Base-by-base conservation (phyloP, 768 basidiomycete species). In the Porphyrellus cyaneotinctus region DNA sequence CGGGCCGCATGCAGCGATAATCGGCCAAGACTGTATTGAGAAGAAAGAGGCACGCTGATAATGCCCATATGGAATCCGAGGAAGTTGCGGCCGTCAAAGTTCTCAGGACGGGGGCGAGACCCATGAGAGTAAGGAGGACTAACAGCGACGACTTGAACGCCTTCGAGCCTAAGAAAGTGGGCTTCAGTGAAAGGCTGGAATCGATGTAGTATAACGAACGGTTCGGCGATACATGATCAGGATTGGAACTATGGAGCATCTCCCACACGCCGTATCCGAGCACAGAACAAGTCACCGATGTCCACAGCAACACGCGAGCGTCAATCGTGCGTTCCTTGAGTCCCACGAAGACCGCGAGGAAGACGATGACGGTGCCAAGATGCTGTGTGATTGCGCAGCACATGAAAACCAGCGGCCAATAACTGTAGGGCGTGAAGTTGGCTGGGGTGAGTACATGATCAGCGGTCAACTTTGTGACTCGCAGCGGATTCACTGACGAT, bases 31-130 rank as follows among this genome's bases (percentile, higher is more conserved):
- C 73, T 18, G 84, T 77, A 66, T 95, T 92, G 35, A 97, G 73
- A 47, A 82, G 74, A 69, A 97, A 91, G 39, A 98, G 80, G 47
- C 78, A 76, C 4, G 90, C 89, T n/a, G 92, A 83, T 46, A 97
- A 72, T 7, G 95, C 94, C 93, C 93, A 97, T 58, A 98, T 95
- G 26, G 93, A 93, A 68, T 99, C 97, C 13, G 90, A 90, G 35
- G 95, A 97, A 5, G 95, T 97, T 23, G 95, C 91, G 35, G 91
- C 88, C 26, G 93, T 95, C 64, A 99, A 73, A 6, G 95, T 97
- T 63, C 87, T 82, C 51, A 98, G 75, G 11, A 97, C 88, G 14
- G 97, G 97, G 4, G 94, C 87, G 49, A 97, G 76, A 15, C 93
- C 86, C 75, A 97, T 84, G 54, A 99, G 78, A 8, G 90, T 82